Base-by-base conservation (phyloP, 2,329 filamentous ascomycete species). In the Knufia petricola region DNA sequence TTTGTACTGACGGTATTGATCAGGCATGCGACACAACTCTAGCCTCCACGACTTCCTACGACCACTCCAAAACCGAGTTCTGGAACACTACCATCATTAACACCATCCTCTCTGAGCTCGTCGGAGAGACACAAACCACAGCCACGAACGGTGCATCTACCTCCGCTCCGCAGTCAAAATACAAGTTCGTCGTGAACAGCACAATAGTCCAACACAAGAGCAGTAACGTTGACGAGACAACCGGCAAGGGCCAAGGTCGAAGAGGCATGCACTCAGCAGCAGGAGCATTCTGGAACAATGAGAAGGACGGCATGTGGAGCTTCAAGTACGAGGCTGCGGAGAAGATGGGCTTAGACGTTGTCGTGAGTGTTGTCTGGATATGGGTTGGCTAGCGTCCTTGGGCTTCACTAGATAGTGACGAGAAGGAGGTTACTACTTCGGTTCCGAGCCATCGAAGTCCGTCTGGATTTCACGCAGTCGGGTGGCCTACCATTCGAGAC, bases 1-100 rank as follows among this genome's bases (percentile, higher is more conserved):
- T 38, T 12, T 26, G 21, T 34, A 28, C 21, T 48, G 32, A 49
- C 50, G 53, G 37, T 53, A 32, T 15, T 19, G 7, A 45, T 23
- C 54, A 95, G 88, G 89, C 87, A 58, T 95, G 89, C 75, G 81
- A 85, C 63, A 76, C 75, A 58, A 84, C 87, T 51, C 78, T 96
- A 60, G 79, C 81, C 54, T 76, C 70, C 55, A 81, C 81, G 52
- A 81, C 87, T 53, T 82, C 77, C 69, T 98, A 98, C 72, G 85
- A 94, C 57, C 92, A 96, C 69, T 69, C 81, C 49, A 83, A 84
- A 64, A 94, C 90, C 30, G 80, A 84, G 64, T 72, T 80, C 59
- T 96, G 90, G 90, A 96, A 96, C 73, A 84, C 84, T 28, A 74
- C 76, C 57, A 96, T 98, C 67, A 95, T 96, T 67, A 88, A 94